These are phyloP conservation scores for Fusarium haematococcum DNA, from an alignment of 2,329 filamentous ascomycete species.

Conservation along the genomic window DNA sequence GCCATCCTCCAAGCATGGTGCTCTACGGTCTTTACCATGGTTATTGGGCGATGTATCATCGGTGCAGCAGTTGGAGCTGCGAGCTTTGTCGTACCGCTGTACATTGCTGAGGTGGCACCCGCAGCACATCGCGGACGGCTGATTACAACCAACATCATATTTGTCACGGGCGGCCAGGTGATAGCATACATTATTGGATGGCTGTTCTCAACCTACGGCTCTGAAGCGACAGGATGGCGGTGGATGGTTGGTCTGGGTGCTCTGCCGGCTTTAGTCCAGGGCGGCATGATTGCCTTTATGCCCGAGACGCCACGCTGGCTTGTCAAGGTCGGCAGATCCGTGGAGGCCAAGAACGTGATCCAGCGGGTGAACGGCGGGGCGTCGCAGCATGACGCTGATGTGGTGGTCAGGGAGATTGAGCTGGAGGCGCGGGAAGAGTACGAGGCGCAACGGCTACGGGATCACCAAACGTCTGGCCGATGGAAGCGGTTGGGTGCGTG, in stretches of 20 bases:
- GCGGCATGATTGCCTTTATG: constrained; percentile 75
- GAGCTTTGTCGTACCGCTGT: constrained; percentile 86
- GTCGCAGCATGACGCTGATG: constrained; percentile 63
- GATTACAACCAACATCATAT: constrained; percentile 84
- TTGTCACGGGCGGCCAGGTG: constrained; percentile 89
- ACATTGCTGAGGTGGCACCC: constrained; percentile 88
- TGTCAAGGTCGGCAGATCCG: constrained; percentile 73
- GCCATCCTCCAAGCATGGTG: constrained; percentile 74
- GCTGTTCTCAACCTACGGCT: constrained; percentile 71
- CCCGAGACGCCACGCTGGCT: constrained; percentile 93
- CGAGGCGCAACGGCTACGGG: constrained; percentile 57
- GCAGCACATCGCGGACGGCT: constrained; percentile 80
- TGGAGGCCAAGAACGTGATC: constrained; percentile 74
- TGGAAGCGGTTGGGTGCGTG: constrained; percentile 60
- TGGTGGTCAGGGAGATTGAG: constrained; percentile 76
- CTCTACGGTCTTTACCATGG: constrained; percentile 71
- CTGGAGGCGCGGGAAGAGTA: constrained; percentile 79
- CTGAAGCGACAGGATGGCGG: constrained; percentile 75
- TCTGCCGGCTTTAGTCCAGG: constrained; percentile 79
- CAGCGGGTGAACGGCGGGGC: constrained; percentile 70
- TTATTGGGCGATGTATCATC: constrained; percentile 75
- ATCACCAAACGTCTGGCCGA: constrained; percentile 41
- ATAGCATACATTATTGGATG: constrained; percentile 89
- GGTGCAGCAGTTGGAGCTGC: constrained; percentile 80
- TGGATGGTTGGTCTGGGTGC: constrained; percentile 93